Evolutionary conservation across 23 red algal species (phyloP).

Genomic region (Gracilaria domingensis): DNA sequence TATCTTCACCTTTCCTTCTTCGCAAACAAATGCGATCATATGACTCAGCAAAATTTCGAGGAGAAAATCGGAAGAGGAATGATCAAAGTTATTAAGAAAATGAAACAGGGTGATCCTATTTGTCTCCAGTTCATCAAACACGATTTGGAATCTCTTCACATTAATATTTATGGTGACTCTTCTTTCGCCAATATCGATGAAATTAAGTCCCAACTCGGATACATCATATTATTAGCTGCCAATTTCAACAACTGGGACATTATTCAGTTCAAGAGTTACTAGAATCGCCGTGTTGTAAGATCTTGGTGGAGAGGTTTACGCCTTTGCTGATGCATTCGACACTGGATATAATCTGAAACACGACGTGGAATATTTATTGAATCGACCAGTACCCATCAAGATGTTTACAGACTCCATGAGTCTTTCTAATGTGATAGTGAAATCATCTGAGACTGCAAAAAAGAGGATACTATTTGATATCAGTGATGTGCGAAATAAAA

Average conservation of each 20-base stretch:
- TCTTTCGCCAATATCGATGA: conserved; percentile 42
- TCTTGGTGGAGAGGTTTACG: conserved; percentile 4
- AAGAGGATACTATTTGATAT: no score
- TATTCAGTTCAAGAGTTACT: conserved; percentile 16
- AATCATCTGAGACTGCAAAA: neutral
- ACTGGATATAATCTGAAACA: neutral
- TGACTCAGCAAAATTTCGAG: neutral
- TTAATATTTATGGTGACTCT: conserved; percentile 18
- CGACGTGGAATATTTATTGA: neutral
- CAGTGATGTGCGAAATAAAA: no score
- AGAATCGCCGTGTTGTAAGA: neutral
- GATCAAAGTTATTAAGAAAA: neutral
- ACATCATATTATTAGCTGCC: conserved; percentile 18
- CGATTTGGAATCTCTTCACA: neutral
- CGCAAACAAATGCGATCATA: neutral
- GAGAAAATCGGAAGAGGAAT: neutral
- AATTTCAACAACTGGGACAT: neutral
- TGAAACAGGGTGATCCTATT: neutral
- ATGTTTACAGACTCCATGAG: neutral
- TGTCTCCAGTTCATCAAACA: neutral
- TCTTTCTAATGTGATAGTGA: conserved; percentile 1
- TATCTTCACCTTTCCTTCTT: conserved; percentile 1
- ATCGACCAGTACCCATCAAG: neutral
- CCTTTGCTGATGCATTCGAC: conserved; percentile 28
- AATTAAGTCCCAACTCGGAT: conserved; percentile 13